Evolutionary conservation across 441 rosid species (phyloP).

Genomic region (Pelargonium cotyledonis): DNA sequence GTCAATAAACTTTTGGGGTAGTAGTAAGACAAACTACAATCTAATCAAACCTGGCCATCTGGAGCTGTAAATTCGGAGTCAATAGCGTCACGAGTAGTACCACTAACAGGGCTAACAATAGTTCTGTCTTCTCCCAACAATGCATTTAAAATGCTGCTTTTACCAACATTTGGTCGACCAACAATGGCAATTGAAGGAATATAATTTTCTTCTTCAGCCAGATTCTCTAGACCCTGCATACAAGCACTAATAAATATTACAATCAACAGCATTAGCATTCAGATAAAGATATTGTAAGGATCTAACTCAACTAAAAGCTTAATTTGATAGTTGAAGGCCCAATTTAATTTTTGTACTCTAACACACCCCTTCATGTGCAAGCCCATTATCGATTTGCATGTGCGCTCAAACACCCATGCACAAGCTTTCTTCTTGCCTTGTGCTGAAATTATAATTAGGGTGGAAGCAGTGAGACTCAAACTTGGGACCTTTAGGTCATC

Average conservation of each 20-base stretch:
- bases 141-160: slow-evolving; percentile 96
- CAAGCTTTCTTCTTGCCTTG: too few relatives aligned
- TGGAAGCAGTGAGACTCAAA: too few relatives aligned
- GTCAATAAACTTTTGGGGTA: not conserved
- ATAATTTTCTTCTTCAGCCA: slow-evolving; percentile 52
- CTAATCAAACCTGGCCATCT: slow-evolving; percentile 64
- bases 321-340: too few relatives aligned
- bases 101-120: slow-evolving; percentile 95
- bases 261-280: not conserved
- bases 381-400: too few relatives aligned
- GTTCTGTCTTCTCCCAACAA: slow-evolving; percentile 94
- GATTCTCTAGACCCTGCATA: slow-evolving; percentile 41
- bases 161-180: slow-evolving; percentile 95
- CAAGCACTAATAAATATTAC: slow-evolving; percentile 4
- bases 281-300: not conserved
- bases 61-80: slow-evolving; percentile 85
- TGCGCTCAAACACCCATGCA: too few relatives aligned
- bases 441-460: too few relatives aligned
- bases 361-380: too few relatives aligned
- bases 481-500: too few relatives aligned
- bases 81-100: slow-evolving; percentile 97
- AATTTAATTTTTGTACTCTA: too few relatives aligned
- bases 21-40: not conserved
- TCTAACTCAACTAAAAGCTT: too few relatives aligned
- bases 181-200: slow-evolving; percentile 89